A percentile compares a stretch with the other conserved stretches of the same genome.
Conservation (phyloP, 192 early-diverging fungal genomes). For the Umbelopsis isabellina region DNA sequence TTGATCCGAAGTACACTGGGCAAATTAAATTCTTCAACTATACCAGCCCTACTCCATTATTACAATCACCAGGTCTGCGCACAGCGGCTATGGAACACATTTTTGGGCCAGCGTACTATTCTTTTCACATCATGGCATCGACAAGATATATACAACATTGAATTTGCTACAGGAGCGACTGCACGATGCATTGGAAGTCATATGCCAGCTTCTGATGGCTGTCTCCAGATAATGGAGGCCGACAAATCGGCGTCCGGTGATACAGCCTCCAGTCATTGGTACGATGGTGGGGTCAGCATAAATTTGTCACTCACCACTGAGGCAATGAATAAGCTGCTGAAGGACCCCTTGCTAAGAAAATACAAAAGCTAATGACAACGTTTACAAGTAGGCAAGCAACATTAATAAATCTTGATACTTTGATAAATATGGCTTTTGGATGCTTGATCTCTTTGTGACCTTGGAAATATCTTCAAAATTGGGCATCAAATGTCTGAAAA, state of each 20-base stretch:
- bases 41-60: constrained; percentile 2
- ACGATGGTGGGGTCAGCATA: background rate
- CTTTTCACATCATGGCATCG: constrained; percentile 18
- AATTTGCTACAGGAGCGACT: background rate
- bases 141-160: constrained; percentile 5
- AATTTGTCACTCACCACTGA: background rate
- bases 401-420: no score
- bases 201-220: background rate
- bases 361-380: background rate
- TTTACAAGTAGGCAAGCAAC: no score
- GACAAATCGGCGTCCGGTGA: background rate
- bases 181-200: background rate
- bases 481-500: no score
- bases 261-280: background rate
- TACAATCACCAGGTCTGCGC: background rate
- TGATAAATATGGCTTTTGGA: no score
- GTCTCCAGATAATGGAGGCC: constrained; percentile 19
- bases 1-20: background rate
- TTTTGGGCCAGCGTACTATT: background rate
- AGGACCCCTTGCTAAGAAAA: constrained; percentile 7
- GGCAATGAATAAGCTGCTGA: constrained; percentile 7
- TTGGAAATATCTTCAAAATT: no score
- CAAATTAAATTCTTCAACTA: background rate
- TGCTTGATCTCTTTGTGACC: no score
- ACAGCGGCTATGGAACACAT: constrained; percentile 17